These are phyloP conservation scores for Gliomastix tumulicola DNA, from an alignment of 2,329 filamentous ascomycete species.

Conservation along the genomic window DNA sequence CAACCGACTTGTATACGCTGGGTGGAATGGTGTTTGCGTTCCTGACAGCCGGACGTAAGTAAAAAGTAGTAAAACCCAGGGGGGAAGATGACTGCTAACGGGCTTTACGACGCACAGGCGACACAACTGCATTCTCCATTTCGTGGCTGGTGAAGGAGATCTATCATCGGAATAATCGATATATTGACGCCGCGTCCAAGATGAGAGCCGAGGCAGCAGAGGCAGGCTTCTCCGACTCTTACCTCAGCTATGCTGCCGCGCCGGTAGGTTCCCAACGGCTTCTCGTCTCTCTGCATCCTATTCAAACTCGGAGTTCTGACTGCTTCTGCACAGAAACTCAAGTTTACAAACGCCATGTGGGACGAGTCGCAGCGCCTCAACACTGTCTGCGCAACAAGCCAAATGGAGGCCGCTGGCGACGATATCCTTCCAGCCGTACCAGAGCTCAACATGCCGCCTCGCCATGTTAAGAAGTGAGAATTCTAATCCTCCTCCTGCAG, in stretches of 20 bases:
- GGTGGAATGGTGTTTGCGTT: background rate
- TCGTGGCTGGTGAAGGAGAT: constrained; percentile 1
- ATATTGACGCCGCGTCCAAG: background rate
- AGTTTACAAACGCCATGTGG: background rate
- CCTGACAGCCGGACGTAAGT: background rate
- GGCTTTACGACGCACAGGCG: background rate
- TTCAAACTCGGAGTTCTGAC: background rate
- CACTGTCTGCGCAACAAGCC: background rate
- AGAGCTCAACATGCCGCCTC: background rate
- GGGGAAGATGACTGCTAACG: no score
- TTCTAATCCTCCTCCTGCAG: no score
- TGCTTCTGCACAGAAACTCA: background rate
- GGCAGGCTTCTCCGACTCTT: background rate
- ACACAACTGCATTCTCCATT: background rate
- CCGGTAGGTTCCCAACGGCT: background rate
- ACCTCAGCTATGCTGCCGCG: background rate
- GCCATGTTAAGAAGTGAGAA: background rate
- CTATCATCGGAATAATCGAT: background rate
- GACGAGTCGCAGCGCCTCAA: background rate
- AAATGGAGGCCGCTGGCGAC: background rate
- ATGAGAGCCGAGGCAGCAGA: background rate
- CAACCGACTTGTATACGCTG: background rate
- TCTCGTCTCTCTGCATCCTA: background rate
- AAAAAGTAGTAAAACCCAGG: no score
- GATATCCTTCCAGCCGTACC: background rate